These are phyloP conservation scores for Heritiera littoralis DNA, from an alignment of 345 rosid species.

Conservation along the genomic window DNA sequence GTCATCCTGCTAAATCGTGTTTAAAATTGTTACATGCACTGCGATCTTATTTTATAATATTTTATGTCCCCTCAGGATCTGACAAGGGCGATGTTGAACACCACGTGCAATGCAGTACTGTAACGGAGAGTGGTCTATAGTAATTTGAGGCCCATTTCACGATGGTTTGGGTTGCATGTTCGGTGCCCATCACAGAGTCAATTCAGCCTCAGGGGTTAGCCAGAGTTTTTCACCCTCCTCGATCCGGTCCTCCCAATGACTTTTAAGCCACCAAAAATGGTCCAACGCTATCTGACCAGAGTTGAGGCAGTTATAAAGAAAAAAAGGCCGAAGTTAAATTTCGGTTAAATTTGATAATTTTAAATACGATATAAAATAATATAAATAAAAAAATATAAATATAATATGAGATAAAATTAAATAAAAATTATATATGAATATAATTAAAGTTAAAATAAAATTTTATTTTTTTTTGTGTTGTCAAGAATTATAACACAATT, in stretches of 20 bases:
- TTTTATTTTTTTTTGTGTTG: too few relatives aligned
- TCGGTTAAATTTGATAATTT: too few relatives aligned
- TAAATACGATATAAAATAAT: too few relatives aligned
- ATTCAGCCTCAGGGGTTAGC: background rate
- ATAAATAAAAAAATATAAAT: too few relatives aligned
- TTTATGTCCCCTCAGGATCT: background rate
- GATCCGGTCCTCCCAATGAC: background rate
- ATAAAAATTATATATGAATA: too few relatives aligned
- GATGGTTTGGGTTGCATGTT: constrained; percentile 3
- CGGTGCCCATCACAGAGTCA: background rate
- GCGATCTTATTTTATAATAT: too few relatives aligned
- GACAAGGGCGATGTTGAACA: background rate
- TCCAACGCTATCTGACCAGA: background rate
- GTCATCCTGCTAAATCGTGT: too few relatives aligned
- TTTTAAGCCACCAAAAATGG: background rate
- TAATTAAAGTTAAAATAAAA: too few relatives aligned
- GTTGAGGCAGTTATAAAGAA: background rate
- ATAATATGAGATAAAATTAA: too few relatives aligned
- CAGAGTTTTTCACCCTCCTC: background rate
- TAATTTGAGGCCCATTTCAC: background rate
- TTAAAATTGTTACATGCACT: too few relatives aligned
- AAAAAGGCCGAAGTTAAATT: background rate
- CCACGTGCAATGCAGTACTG: background rate
- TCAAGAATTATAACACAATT: too few relatives aligned
- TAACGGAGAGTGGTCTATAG: background rate